Conservation (phyloP, 352 stramenopile species). For the Peronospora farinosa region DNA sequence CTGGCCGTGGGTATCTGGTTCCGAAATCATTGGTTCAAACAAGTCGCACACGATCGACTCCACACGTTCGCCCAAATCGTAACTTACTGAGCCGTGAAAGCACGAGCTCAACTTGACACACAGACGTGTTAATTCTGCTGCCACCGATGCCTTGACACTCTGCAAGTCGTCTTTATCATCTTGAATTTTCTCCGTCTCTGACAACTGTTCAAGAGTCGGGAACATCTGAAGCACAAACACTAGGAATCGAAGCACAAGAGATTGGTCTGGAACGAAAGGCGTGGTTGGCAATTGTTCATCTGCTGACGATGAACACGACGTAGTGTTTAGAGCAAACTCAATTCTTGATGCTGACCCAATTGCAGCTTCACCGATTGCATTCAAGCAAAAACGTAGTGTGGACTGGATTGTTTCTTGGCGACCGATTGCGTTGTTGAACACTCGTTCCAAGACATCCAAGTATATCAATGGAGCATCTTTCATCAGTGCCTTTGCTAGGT, state of each 20-base stretch:
- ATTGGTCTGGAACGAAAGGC: constrained; percentile 33
- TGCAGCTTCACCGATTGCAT: constrained; percentile 38
- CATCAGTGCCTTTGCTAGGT: constrained; percentile 41
- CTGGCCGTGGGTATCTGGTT: constrained; percentile 11
- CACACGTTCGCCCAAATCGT: constrained; percentile 14
- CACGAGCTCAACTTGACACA: constrained; percentile 49
- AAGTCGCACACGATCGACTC: constrained; percentile 26
- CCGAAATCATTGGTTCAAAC: constrained; percentile 24
- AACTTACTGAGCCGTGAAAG: constrained; percentile 14
- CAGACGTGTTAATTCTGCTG: constrained; percentile 44
- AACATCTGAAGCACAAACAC: constrained; percentile 59
- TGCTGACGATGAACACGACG: constrained; percentile 6
- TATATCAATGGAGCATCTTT: constrained; percentile 38
- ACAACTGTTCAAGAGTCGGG: constrained; percentile 39
- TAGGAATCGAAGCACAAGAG: constrained; percentile 50
- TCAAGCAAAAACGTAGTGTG: constrained; percentile 51
- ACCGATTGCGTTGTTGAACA: constrained; percentile 47
- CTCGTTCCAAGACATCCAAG: constrained; percentile 45
- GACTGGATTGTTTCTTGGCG: constrained; percentile 50
- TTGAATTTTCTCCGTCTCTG: constrained; percentile 59
- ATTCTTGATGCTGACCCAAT: constrained; percentile 34
- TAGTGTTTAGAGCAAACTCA: constrained; percentile 13
- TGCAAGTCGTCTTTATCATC: constrained; percentile 60
- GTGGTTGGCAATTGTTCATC: constrained; percentile 2
- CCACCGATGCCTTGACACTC: constrained; percentile 37